Conservation (phyloP, 1,284 basidiomycete species). For the Macrocystidia cucumis region DNA sequence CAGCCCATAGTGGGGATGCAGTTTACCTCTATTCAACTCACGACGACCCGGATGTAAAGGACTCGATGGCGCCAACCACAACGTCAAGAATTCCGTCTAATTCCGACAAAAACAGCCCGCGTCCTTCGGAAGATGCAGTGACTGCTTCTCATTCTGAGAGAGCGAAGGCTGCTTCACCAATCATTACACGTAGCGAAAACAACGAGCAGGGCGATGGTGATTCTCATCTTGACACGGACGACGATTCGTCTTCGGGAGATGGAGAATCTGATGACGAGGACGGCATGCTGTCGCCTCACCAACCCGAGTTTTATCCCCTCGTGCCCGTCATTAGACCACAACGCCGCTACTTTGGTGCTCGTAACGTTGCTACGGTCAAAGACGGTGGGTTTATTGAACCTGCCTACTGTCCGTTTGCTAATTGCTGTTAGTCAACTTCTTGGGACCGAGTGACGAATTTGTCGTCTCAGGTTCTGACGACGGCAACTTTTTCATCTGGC, state of each 20-base stretch:
- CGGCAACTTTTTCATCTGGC: conserved; percentile 82
- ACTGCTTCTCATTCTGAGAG: too few species aligned
- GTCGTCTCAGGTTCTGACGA: conserved; percentile 89
- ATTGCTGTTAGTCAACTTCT: conserved; percentile 62
- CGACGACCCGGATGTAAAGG: conserved; percentile 46
- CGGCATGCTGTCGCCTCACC: conserved; percentile 22
- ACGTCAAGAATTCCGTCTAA: conserved; percentile 19
- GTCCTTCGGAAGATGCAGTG: too few species aligned
- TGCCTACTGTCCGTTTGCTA: conserved; percentile 1
- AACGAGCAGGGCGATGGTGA: too few species aligned
- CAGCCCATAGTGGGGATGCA: conserved; percentile 75
- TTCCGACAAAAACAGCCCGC: conserved; percentile 8
- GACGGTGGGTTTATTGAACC: conserved; percentile 53
- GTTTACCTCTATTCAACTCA: conserved; percentile 78
- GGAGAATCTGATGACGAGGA: conserved; percentile 28
- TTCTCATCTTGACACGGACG: neutral
- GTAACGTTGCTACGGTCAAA: conserved; percentile 85
- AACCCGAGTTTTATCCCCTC: conserved; percentile 20
- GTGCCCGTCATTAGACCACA: conserved; percentile 68
- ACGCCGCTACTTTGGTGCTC: conserved; percentile 61
- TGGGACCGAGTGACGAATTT: conserved; percentile 72
- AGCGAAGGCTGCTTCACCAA: too few species aligned
- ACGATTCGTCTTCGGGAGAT: too few species aligned
- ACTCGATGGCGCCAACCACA: conserved; percentile 10
- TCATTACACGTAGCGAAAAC: too few species aligned